Base-by-base conservation (phyloP, 345 rosid genomes). In the Balakata baccata region DNA sequence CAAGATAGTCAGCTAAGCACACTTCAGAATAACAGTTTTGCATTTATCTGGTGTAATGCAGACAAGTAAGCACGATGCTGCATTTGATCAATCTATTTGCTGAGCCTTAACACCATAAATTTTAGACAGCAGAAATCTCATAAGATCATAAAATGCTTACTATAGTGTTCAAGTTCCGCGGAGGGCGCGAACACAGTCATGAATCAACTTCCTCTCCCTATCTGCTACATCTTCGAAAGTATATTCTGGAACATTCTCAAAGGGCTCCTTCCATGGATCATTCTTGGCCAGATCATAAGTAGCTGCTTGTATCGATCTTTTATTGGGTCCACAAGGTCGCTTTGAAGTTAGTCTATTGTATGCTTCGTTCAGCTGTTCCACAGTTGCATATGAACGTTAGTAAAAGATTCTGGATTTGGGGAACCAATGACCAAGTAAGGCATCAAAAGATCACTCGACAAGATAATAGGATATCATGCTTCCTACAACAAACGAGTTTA, bases 171-270 rank as follows among this genome's bases (percentile, higher is more conserved):
- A 89, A 45, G 90, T 86, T 74, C 92, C 89, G 0, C 86, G 90
- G 61, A 86, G 81, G 60, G 92, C 76, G 45, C 77, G 83, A 7
- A 94, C 85, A 29, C 84, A 87, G 39, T 90, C 93, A 72, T 86
- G 89, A 83, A 94, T 92, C 82, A 87, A 67, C 45, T 84, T 84
- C 88, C 98, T 94, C 79, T 94, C 97, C 96, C 97, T 89, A n/a
- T 88, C 93, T 66, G 94, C 92, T 56, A 92, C 43, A 41, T 82
- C 90, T 80, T 84, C 93, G 23, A 94, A 94, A 18, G 97, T 94
- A 67, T 83, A 52, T 70, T 88, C 98, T 7, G 96, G 89, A 62
- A 94, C 93, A 80, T 52, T 89, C 80, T 90, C 93, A 72, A 94
- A 87, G 2, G 90, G 88, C 74, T 89, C 93, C 82, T 92, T 94